Evolutionary conservation across 805 yeast genomes (phyloP), one percentile per base, ranked within the genome.

Genomic region (Alloascoidea hylecoeti): DNA sequence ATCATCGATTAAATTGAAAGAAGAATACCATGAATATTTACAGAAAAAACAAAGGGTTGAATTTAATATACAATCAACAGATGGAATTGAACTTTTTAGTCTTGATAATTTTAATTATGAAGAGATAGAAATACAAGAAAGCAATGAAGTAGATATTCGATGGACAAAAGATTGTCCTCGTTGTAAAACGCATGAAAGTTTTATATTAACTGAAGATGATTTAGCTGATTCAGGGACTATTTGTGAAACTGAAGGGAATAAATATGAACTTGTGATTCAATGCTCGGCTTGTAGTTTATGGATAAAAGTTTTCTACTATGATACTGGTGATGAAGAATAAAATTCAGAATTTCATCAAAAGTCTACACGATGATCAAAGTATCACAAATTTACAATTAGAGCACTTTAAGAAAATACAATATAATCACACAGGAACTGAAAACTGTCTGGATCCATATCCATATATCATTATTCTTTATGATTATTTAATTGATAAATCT

Each of bases 201-300:
- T 84, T 40, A 49, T 51, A 13, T 52, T 89, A 2, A 61, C 61
- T 1, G 96, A 85, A 44, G 49, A 56, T 1, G 81, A 79, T 39
- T 61, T 89, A 39, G 75, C 58, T 14, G 60, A 64, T 23, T 9
- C 30, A 3, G 64, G 64, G 39, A 78, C 75, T 0, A 64, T 69
- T 0, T 45, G 52, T 2, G 58, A 60, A 28, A 65, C 63, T 0
- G 67, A 64, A 27, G 76, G 73, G 13, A 68, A 57, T 14, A 67
- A 76, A 1, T 78, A 63, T 44, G 80, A 78, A 44, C 66, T 88
- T 1, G 64, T 83, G 16, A 73, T 83, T 0, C 95, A 88, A 49
- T 89, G 97, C 52, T 52, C 60, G 9, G 75, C 81, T 19, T 89
- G 97, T 54, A 82, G 94, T 52, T 52, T 86, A 18, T 89, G 96